Evolutionary conservation across 2,329 filamentous ascomycete species (phyloP).

Genomic region (Apiospora koreana): DNA sequence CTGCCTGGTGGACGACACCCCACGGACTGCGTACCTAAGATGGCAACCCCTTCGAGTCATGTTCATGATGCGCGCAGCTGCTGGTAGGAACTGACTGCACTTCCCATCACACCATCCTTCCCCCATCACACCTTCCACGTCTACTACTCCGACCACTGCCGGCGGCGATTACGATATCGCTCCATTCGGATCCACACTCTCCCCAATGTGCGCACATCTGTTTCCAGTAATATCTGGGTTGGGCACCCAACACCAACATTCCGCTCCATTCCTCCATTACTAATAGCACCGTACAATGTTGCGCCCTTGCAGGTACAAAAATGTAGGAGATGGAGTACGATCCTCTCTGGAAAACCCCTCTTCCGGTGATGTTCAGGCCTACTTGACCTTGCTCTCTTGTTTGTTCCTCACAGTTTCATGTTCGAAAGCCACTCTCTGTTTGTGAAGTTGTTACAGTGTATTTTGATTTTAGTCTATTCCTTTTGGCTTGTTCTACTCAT

Average conservation of each 20-base stretch:
- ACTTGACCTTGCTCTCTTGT: not conserved
- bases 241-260: not conserved
- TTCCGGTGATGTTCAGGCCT: not conserved
- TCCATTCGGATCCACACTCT: not conserved
- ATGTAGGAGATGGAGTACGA: not conserved
- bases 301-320: not conserved
- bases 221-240: not conserved
- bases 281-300: not conserved
- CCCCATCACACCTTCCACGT: not conserved
- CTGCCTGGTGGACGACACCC: not conserved
- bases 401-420: not conserved
- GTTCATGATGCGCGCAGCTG: slow-evolving; percentile 3
- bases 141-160: not conserved
- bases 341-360: not conserved
- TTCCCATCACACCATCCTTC: not conserved
- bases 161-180: not conserved
- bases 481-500: not conserved
- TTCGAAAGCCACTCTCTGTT: not conserved
- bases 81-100: not conserved
- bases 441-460: not conserved
- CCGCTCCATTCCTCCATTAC: not conserved
- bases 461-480: not conserved
- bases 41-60: not conserved
- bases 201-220: not conserved
- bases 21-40: not conserved